phyloP scores from a whole-genome alignment of 352 stramenopile genomes.

The Saprolegnia diclina region DNA sequence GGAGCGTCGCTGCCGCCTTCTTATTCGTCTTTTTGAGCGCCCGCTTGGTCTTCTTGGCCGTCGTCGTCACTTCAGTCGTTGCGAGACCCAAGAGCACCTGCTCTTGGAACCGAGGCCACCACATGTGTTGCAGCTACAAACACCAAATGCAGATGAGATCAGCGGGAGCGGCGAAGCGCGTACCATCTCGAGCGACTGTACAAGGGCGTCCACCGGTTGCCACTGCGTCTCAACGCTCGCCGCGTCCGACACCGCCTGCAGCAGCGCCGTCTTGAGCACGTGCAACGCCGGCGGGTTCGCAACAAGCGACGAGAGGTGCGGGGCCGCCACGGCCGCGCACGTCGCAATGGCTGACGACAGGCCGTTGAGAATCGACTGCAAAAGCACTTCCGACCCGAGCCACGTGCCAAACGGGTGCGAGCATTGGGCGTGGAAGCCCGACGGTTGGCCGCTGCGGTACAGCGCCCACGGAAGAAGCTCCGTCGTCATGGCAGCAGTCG shows the following conservation, averaged over 20 bases:
- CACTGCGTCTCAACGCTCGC: background rate
- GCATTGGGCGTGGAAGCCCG: background rate
- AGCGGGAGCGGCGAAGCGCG: too few relatives aligned
- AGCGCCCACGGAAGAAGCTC: conserved; percentile 18
- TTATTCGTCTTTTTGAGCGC: background rate
- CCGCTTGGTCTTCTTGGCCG: conserved; percentile 23
- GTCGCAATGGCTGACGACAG: background rate
- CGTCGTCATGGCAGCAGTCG: background rate
- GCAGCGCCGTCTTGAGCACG: conserved; percentile 2
- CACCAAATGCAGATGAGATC: background rate
- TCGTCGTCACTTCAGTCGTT: background rate
- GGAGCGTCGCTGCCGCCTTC: conserved; percentile 35
- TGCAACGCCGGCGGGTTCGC: conserved; percentile 9
- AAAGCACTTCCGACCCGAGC: background rate
- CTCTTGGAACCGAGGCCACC: conserved; percentile 21
- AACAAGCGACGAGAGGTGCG: background rate
- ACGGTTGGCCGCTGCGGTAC: conserved; percentile 22
- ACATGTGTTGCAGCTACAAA: conserved; percentile 22
- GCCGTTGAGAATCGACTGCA: conserved; percentile 2
- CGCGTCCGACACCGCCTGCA: background rate
- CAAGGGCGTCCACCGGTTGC: conserved; percentile 3
- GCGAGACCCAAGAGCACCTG: conserved; percentile 14
- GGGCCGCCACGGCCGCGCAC: background rate
- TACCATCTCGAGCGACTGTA: conserved; percentile 24
- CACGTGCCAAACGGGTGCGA: conserved; percentile 7